Evolutionary conservation across 805 yeast species (phyloP), one percentile per base, ranked within the genome.

Genomic region (Myxozyma kluyveri): DNA sequence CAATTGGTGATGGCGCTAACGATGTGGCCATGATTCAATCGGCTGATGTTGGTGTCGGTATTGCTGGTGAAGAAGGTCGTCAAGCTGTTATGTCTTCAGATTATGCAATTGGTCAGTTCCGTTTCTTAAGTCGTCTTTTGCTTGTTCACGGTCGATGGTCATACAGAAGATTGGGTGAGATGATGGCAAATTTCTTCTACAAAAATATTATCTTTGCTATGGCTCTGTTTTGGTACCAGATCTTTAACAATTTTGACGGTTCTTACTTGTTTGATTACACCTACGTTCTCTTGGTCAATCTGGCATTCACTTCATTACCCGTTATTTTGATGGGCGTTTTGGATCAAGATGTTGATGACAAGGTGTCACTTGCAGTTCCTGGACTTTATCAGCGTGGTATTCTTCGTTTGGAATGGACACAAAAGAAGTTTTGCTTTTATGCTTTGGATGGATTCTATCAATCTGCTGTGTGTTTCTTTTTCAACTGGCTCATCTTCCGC

Each of bases 1-100:
- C 91, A 0, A 81, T 86, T 65, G 95, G 95, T 29, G 95, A 86
- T 65, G 95, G 95, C 57, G 87, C 93, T 23, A 86, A 86, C 64
- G 95, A 86, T 67, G 93, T 86, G 45, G 86, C 93, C 6, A 86
- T 86, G 95, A 86, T 86, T 57, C 91, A 85, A 63, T 85, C 87
- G 31, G 91, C 95, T 3, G 84, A 86, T 65, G 81, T 86, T 31
- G 95, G 95, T 51, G 83, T 86, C 35, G 95, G 95, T 58, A 85
- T 86, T 63, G 91, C 89, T 4, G 95, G 95, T 59, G 87, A 84
- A 61, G 95, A 86, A 70, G 95, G 95, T 54, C 71, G 93, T 47
- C 90, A 85, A 64, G 95, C 95, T 1, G 93, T 83, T 7, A 86
- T 86, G 95, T 80, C 88, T 1, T 81, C 90, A 0, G 95, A 86